A percentile compares a stretch with the other conserved stretches of the same genome.
phyloP scores from a whole-genome alignment of 2,329 filamentous ascomycete genomes.

The Talaromyces sp. region DNA sequence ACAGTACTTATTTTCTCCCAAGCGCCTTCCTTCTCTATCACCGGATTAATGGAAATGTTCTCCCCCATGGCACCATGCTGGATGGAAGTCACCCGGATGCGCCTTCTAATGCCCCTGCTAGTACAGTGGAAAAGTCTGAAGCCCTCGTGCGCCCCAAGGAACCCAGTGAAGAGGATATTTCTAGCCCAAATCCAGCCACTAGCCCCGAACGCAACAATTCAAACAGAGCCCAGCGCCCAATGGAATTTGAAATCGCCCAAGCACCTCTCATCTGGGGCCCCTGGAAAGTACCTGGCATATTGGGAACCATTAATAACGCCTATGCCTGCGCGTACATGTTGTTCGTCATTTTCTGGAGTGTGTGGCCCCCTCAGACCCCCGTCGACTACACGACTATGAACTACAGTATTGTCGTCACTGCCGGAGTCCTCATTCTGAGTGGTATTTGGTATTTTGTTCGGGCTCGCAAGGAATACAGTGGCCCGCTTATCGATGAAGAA shows the following conservation, averaged over 20 bases:
- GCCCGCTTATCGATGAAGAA: conserved; percentile 44
- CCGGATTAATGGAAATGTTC: conserved; percentile 39
- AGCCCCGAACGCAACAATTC: conserved; percentile 29
- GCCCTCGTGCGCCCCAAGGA: conserved; percentile 19
- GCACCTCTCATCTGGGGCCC: conserved; percentile 57
- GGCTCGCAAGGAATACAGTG: conserved; percentile 50
- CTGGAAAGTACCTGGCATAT: conserved; percentile 55
- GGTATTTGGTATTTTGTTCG: conserved; percentile 51
- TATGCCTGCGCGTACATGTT: conserved; percentile 58
- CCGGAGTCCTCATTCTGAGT: conserved; percentile 47
- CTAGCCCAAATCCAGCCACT: conserved; percentile 3
- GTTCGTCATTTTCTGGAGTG: conserved; percentile 60
- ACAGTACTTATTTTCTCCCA: conserved; percentile 39
- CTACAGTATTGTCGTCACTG: conserved; percentile 52
- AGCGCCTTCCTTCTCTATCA: conserved; percentile 37
- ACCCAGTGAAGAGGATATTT: conserved; percentile 10
- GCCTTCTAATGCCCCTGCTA: conserved; percentile 8
- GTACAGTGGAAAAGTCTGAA: conserved; percentile 13
- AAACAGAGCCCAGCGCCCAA: conserved; percentile 7
- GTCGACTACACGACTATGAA: conserved; percentile 49
- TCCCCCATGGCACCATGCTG: conserved; percentile 39
- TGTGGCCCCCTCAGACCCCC: conserved; percentile 49
- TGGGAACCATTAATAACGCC: conserved; percentile 58
- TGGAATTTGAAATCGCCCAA: conserved; percentile 22
- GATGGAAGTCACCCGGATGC: conserved; percentile 23